Evolutionary conservation across 192 early-diverging fungal species (phyloP).

Genomic region (Lobosporangium transversale): DNA sequence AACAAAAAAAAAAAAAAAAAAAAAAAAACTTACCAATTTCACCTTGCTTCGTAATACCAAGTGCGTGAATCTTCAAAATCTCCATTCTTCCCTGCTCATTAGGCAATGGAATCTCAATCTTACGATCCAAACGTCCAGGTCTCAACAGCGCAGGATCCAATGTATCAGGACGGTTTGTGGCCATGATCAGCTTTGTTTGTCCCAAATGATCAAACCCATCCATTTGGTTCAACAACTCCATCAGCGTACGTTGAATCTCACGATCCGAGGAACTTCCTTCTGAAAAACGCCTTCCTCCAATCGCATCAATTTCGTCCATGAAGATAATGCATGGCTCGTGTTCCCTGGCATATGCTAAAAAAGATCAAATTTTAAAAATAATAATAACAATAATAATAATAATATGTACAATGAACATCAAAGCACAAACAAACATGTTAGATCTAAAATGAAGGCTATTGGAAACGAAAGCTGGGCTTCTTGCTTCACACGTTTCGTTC

Average conservation of each 20-base stretch:
- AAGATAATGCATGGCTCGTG: slow-evolving; percentile 99
- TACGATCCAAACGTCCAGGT: slow-evolving; percentile 96
- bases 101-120: slow-evolving; percentile 99
- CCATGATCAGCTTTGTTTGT: slow-evolving; percentile 99
- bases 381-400: too few species aligned
- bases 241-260: slow-evolving; percentile 98
- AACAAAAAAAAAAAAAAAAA: too few species aligned
- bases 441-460: too few species aligned
- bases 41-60: slow-evolving; percentile 93
- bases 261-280: slow-evolving; percentile 99
- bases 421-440: too few species aligned
- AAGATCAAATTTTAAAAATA: too few species aligned
- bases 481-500: too few species aligned
- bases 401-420: too few species aligned
- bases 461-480: too few species aligned
- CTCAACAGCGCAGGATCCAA: slow-evolving; percentile 97
- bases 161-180: slow-evolving; percentile 98
- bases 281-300: slow-evolving; percentile 97
- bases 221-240: slow-evolving; percentile 99
- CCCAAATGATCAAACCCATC: slow-evolving; percentile 99
- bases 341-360: slow-evolving; percentile 89
- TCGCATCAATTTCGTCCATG: slow-evolving; percentile 99
- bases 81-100: slow-evolving; percentile 98
- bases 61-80: slow-evolving; percentile 97
- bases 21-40: slow-evolving; percentile 83